These are phyloP conservation scores for Cutaneotrichosporon sp. DNA, from an alignment of 1,284 basidiomycete genomes.

Conservation along the genomic window DNA sequence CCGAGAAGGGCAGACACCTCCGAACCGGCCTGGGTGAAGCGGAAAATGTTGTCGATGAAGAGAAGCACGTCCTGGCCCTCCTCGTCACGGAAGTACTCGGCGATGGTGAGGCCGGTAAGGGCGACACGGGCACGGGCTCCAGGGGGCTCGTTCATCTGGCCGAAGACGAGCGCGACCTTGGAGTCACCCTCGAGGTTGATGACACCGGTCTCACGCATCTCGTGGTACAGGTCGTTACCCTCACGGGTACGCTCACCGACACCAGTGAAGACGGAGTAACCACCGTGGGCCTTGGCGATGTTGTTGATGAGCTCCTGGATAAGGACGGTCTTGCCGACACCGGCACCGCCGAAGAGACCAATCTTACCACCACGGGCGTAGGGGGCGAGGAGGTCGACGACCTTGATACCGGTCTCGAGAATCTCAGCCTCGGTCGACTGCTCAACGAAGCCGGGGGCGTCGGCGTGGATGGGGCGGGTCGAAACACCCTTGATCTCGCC, in stretches of 20 bases:
- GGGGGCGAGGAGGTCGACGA: slow-evolving; percentile 97
- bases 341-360: slow-evolving; percentile 99
- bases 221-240: slow-evolving; percentile 99
- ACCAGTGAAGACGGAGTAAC: slow-evolving; percentile 99
- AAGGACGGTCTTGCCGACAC: slow-evolving; percentile 99
- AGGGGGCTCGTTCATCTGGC: slow-evolving; percentile 99
- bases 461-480: slow-evolving; percentile 88
- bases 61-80: slow-evolving; percentile 99
- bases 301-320: slow-evolving; percentile 99
- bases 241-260: slow-evolving; percentile 97
- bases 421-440: slow-evolving; percentile 98
- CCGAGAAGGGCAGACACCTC: slow-evolving; percentile 99
- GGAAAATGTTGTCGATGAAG: slow-evolving; percentile 99
- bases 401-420: slow-evolving; percentile 99
- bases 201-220: slow-evolving; percentile 99
- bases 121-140: slow-evolving; percentile 99
- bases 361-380: slow-evolving; percentile 99
- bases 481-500: slow-evolving; percentile 96
- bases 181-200: slow-evolving; percentile 98
- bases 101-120: slow-evolving; percentile 96
- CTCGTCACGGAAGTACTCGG: slow-evolving; percentile 99
- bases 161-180: slow-evolving; percentile 99
- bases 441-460: slow-evolving; percentile 94
- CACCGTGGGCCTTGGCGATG: slow-evolving; percentile 99
- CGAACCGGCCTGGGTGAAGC: slow-evolving; percentile 99